Conservation (phyloP, 495 filamentous ascomycete genomes). For the Aspergillus nidulans region DNA sequence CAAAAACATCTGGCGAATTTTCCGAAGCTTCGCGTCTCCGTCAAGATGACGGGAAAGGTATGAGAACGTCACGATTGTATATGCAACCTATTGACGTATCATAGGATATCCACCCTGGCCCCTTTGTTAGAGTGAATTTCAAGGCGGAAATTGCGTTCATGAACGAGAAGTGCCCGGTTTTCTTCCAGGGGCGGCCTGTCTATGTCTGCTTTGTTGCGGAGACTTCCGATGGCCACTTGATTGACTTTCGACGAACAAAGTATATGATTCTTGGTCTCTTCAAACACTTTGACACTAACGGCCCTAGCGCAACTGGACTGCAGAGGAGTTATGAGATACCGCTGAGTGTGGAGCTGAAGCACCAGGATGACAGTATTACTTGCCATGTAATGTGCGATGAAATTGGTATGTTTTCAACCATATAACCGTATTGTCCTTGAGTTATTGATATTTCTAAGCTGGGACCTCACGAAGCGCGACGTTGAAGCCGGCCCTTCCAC, state of each 20-base stretch:
- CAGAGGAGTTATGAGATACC: conserved; percentile 56
- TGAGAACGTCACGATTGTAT: conserved; percentile 7
- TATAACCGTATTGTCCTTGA: not conserved
- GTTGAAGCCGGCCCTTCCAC: conserved; percentile 58
- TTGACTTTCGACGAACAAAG: conserved; percentile 75
- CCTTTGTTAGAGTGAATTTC: conserved; percentile 54
- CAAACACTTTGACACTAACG: conserved; percentile 14
- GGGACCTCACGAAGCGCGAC: conserved; percentile 65
- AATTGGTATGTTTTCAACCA: conserved; percentile 51
- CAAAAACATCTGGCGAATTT: conserved; percentile 62
- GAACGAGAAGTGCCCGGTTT: conserved; percentile 59
- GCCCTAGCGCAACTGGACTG: conserved; percentile 58
- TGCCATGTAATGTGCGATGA: conserved; percentile 86
- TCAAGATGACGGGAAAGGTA: conserved; percentile 50
- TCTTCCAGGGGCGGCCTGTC: conserved; percentile 59
- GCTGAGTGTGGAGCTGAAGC: conserved; percentile 56
- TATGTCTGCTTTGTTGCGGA: conserved; percentile 73
- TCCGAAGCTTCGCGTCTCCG: conserved; percentile 63
- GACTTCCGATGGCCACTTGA: conserved; percentile 65
- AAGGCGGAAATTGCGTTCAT: conserved; percentile 67
- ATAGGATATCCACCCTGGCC: conserved; percentile 37
- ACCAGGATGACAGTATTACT: conserved; percentile 52
- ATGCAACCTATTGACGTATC: not conserved
- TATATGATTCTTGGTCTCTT: conserved; percentile 12
- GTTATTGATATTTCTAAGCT: conserved; percentile 40